Evolutionary conservation across 2,329 filamentous ascomycete genomes (phyloP).

Genomic region (Zarea fungicola): DNA sequence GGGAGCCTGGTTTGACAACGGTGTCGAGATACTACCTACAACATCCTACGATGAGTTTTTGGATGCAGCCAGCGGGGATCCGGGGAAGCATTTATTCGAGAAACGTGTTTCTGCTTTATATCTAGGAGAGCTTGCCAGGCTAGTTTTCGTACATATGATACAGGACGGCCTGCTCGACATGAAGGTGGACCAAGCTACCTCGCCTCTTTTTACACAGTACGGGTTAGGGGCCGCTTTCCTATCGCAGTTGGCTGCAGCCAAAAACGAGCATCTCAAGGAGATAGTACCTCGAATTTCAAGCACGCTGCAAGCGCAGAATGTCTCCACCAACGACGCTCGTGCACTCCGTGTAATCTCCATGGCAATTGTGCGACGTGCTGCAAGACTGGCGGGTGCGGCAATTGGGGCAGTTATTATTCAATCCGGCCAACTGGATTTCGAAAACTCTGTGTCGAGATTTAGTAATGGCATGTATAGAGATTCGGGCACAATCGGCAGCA

Average conservation of each 20-base stretch:
- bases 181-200: neutral
- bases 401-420: slow-evolving; percentile 21
- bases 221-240: slow-evolving; percentile 64
- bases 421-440: slow-evolving; percentile 7
- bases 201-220: slow-evolving; percentile 54
- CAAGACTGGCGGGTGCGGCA: slow-evolving; percentile 18
- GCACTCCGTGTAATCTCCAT: slow-evolving; percentile 54
- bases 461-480: too few species aligned
- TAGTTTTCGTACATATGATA: slow-evolving; percentile 48
- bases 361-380: slow-evolving; percentile 18
- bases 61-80: slow-evolving; percentile 64
- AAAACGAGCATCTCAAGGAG: too few species aligned
- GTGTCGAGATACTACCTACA: too few species aligned
- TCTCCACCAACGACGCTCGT: slow-evolving; percentile 43
- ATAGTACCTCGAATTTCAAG: too few species aligned
- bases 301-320: neutral
- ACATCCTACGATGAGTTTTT: slow-evolving; percentile 63
- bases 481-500: too few species aligned
- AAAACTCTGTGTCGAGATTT: too few species aligned
- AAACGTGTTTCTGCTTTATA: slow-evolving; percentile 82
- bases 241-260: slow-evolving; percentile 38
- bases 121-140: slow-evolving; percentile 68
- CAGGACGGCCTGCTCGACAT: slow-evolving; percentile 16
- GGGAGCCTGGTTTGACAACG: slow-evolving; percentile 70
- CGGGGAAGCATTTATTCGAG: slow-evolving; percentile 75